phyloP scores from a whole-genome alignment of 257 asterid genomes.

The Misopates orontium region DNA sequence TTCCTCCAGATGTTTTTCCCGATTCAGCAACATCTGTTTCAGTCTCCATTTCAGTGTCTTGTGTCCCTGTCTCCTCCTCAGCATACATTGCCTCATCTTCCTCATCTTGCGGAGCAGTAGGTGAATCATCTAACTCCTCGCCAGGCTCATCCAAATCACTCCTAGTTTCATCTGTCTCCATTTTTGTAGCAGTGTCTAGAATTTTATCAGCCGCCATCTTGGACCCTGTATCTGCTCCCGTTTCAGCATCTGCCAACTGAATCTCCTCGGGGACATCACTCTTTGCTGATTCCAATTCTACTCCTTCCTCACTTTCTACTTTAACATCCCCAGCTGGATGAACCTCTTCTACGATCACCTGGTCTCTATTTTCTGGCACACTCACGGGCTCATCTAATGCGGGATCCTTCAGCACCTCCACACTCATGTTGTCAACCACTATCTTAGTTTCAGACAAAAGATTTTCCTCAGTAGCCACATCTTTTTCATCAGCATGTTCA shows the following conservation, averaged over 20 bases:
- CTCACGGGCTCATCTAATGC: constrained; percentile 29
- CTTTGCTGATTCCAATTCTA: constrained; percentile 30
- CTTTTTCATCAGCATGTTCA: constrained; percentile 35
- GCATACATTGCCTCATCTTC: constrained; percentile 57
- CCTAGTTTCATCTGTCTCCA: constrained; percentile 53
- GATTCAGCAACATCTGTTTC: constrained; percentile 65
- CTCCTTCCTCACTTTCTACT: constrained; percentile 36
- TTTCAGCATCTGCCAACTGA: constrained; percentile 35
- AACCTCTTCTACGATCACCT: constrained; percentile 32
- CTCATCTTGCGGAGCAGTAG: constrained; percentile 48
- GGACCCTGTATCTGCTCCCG: constrained; percentile 32
- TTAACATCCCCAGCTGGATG: constrained; percentile 32
- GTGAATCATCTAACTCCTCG: constrained; percentile 47
- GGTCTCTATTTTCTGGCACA: constrained; percentile 30
- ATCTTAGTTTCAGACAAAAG: constrained; percentile 23
- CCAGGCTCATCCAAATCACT: constrained; percentile 52
- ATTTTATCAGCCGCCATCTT: constrained; percentile 27
- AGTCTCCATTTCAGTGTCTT: constrained; percentile 71
- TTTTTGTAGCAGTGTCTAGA: constrained; percentile 31
- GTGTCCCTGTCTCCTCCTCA: constrained; percentile 62
- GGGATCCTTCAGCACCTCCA: constrained; percentile 29
- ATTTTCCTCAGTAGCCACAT: constrained; percentile 28
- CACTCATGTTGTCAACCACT: constrained; percentile 27
- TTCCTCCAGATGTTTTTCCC: constrained; percentile 59
- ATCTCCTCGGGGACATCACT: constrained; percentile 26